Evolutionary conservation across 768 basidiomycete species (phyloP).

Genomic region (Tylopilus vinaceipallidus): DNA sequence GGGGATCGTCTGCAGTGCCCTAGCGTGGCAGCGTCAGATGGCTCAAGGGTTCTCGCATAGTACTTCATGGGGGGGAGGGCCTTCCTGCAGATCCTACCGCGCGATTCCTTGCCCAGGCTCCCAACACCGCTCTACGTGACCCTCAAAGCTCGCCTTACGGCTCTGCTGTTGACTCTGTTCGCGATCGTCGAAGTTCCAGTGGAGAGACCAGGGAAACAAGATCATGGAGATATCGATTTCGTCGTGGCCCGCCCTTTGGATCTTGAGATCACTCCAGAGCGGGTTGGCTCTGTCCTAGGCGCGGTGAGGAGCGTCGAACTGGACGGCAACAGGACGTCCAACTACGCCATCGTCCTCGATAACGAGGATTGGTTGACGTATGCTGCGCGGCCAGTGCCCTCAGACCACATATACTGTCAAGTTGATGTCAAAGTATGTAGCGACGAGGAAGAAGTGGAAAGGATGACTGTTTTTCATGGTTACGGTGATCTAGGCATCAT

Average conservation of each 20-base stretch:
- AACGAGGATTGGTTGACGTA: conserved; percentile 37
- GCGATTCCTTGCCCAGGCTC: conserved; percentile 58
- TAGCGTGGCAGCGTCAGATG: conserved; percentile 4
- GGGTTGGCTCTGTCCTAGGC: conserved; percentile 42
- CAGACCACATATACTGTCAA: conserved; percentile 37
- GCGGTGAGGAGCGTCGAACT: conserved; percentile 47
- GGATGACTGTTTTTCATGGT: conserved; percentile 53
- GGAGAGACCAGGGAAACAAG: conserved; percentile 64
- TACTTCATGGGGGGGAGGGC: conserved; percentile 67
- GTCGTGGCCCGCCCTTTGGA: conserved; percentile 48
- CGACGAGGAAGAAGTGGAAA: conserved; percentile 48
- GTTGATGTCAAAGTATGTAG: conserved; percentile 64
- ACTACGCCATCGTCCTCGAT: conserved; percentile 55
- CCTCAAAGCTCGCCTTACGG: conserved; percentile 45
- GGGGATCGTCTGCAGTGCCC: conserved; percentile 17
- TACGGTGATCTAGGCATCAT: conserved; percentile 78
- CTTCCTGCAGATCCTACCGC: conserved; percentile 45
- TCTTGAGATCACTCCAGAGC: conserved; percentile 31
- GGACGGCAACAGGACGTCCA: conserved; percentile 56
- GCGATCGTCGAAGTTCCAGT: conserved; percentile 49
- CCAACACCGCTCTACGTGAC: conserved; percentile 50
- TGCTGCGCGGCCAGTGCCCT: conserved; percentile 4
- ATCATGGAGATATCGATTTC: conserved; percentile 72
- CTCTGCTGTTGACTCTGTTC: conserved; percentile 47
- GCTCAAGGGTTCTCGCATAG: neutral